Evolutionary conservation across 2,329 filamentous ascomycete genomes (phyloP), one percentile per base, ranked within the genome.

Genomic region (Paecilomyces sp.): DNA sequence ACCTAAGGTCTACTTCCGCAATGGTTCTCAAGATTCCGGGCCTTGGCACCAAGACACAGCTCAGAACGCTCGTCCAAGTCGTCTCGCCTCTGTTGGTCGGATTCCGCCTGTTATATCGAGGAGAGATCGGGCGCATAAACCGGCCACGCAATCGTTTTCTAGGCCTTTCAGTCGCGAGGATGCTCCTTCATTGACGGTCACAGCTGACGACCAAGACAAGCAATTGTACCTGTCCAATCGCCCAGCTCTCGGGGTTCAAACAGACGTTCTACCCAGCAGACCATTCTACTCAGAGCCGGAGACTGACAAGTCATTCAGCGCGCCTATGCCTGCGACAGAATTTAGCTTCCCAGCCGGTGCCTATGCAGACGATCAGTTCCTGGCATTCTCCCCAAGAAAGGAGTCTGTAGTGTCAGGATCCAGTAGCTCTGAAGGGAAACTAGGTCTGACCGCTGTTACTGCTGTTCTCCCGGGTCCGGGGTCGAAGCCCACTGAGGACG

Each of bases 71-170:
- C 77, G 76, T 9, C 84, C 84, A 9, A 90, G 85, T 69, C 83
- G 92, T 59, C 78, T 96, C 18, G 85, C 87, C 30, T 91, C 93
- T 65, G 87, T 96, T 54, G 92, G 92, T 8, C 85, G 92, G 15
- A 96, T 96, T 57, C 92, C 92, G 8, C 87, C 86, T 67, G 91
- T 96, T 3, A 81, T 93, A 31, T 90, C 85, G 54, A 86, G 83
- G 56, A 77, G 80, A 55, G 82, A 83, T 54, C 83, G 87, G 57
- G 80, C 86, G 36, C 84, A 88, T 62, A 84, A 84, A 55, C 84
- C 85, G 1, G 88, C 90, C 0, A 84, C 89, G 1, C 88, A 86
- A 70, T 96, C 91, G 33, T 96, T 96, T 72, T 96, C 92, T 2
- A 82, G 91, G 8, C 91, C 92, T 0, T 96, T 96, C 70, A 81